A percentile compares a stretch with the other conserved stretches of the same genome.
phyloP scores from a whole-genome alignment of 2,329 filamentous ascomycete genomes.

The Zymoseptoria crescenta region DNA sequence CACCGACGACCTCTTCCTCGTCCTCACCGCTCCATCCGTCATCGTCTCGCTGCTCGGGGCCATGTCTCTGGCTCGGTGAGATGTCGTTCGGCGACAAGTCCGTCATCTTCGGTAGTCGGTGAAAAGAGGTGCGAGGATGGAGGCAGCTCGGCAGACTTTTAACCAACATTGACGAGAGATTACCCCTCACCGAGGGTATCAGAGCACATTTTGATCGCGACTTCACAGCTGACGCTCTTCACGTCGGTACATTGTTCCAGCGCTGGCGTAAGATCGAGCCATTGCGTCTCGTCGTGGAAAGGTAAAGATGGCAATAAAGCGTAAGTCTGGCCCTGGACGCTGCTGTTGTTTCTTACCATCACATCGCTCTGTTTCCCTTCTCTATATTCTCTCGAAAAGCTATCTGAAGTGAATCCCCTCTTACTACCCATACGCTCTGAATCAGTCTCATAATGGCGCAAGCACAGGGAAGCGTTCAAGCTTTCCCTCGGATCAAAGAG shows the following conservation, averaged over 20 bases:
- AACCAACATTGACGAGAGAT: background rate
- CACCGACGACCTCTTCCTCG: conserved; percentile 30
- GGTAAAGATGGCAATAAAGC: background rate
- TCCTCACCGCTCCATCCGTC: conserved; percentile 35
- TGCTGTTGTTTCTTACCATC: background rate
- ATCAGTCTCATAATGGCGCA: conserved; percentile 18
- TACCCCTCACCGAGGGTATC: conserved; percentile 10
- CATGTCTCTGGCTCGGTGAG: conserved; percentile 7
- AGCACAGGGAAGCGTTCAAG: conserved; percentile 35
- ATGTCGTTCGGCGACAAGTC: conserved; percentile 9
- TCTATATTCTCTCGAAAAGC: background rate
- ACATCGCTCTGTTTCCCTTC: background rate
- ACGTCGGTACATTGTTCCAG: conserved; percentile 5
- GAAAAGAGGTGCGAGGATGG: conserved; percentile 6
- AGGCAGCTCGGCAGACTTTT: conserved; percentile 1
- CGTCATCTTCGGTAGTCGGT: conserved; percentile 9
- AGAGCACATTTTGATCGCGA: conserved; percentile 3
- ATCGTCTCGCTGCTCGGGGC: conserved; percentile 20
- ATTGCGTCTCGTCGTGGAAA: background rate
- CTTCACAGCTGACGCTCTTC: background rate
- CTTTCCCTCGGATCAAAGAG: conserved; percentile 69
- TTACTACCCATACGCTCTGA: conserved; percentile 1
- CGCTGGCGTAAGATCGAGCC: conserved; percentile 1
- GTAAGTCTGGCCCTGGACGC: background rate
- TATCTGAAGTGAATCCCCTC: conserved; percentile 4